phyloP scores from a whole-genome alignment of 306 rosid species.

The Astragalus membranaceus region DNA sequence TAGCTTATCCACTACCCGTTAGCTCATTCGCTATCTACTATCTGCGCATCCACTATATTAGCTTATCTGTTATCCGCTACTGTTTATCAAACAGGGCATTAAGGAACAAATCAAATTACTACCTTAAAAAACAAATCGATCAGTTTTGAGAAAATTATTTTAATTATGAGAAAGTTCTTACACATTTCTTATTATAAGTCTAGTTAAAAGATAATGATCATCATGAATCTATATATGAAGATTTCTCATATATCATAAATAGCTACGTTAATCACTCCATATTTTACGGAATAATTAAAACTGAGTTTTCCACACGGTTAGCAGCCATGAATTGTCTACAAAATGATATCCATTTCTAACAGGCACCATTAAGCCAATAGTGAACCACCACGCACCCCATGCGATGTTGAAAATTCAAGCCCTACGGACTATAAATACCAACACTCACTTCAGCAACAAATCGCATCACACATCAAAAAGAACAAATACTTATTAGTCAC shows the following conservation, averaged over 20 bases:
- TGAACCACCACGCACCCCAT: neutral
- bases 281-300: neutral
- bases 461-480: neutral
- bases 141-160: too few relatives aligned
- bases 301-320: neutral
- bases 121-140: neutral
- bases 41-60: too few relatives aligned
- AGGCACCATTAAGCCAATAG: neutral
- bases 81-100: too few relatives aligned
- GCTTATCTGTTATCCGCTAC: too few relatives aligned
- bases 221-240: too few relatives aligned
- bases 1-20: too few relatives aligned
- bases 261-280: neutral
- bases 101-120: neutral
- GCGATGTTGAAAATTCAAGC: slow-evolving; percentile 5
- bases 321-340: neutral
- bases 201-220: too few relatives aligned
- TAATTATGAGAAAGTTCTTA: too few relatives aligned
- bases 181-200: neutral
- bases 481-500: neutral
- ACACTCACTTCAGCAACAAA: neutral
- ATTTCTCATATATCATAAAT: neutral
- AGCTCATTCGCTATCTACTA: too few relatives aligned
- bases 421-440: neutral
- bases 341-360: neutral